phyloP scores from a whole-genome alignment of 2,329 filamentous ascomycete species.

The Colletotrichum cuscutae region DNA sequence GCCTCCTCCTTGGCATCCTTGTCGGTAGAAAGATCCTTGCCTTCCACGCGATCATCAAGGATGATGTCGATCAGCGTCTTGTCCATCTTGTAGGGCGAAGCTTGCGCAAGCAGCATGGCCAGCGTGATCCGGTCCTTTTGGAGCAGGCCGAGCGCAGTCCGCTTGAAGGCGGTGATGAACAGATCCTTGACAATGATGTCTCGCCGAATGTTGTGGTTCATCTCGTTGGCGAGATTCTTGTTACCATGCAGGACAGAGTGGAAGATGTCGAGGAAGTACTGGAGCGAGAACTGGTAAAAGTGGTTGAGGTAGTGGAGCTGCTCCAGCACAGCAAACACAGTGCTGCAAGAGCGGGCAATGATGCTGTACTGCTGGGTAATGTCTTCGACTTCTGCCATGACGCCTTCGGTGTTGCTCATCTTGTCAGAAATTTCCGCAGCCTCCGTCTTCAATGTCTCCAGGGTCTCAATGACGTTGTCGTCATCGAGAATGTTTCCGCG shows the following conservation, averaged over 20 bases:
- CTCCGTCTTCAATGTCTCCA: constrained; percentile 98
- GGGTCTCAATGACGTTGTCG: constrained; percentile 96
- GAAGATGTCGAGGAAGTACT: constrained; percentile 99
- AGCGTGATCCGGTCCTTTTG: constrained; percentile 96
- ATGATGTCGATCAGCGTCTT: constrained; percentile 88
- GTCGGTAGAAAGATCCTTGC: constrained; percentile 81
- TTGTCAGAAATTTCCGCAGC: constrained; percentile 95
- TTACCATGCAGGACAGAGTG: constrained; percentile 88
- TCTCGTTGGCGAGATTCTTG: constrained; percentile 75
- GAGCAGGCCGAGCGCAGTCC: constrained; percentile 90
- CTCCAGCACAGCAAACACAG: constrained; percentile 95
- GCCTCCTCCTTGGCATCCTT: constrained; percentile 72
- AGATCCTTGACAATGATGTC: constrained; percentile 92
- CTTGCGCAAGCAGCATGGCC: constrained; percentile 94
- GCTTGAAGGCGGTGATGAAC: constrained; percentile 90
- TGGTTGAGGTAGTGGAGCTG: constrained; percentile 98
- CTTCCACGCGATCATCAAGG: constrained; percentile 80
- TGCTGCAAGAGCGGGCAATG: constrained; percentile 94
- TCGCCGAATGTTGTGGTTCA: constrained; percentile 81
- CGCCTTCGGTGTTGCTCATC: constrained; percentile 95
- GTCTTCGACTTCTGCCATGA: constrained; percentile 97
- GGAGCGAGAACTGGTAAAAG: constrained; percentile 98
- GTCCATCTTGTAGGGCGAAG: constrained; percentile 96
- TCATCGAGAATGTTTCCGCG: constrained; percentile 98
- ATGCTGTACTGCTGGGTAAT: constrained; percentile 95